These are phyloP conservation scores for Gossypium herbaceum DNA, from an alignment of 345 rosid species.

Conservation along the genomic window DNA sequence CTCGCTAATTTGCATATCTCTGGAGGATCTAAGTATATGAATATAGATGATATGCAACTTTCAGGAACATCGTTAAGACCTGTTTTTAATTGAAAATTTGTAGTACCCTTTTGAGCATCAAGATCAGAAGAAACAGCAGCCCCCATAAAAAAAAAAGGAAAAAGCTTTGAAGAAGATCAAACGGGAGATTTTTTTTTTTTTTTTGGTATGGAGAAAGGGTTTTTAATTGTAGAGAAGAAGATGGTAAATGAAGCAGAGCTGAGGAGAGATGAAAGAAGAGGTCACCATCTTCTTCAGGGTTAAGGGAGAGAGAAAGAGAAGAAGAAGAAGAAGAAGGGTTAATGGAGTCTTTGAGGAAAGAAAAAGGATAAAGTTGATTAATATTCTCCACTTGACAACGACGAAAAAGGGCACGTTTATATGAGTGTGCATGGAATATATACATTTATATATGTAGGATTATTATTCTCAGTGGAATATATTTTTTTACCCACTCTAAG, in stretches of 20 bases:
- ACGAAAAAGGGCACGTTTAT: constrained; percentile 15
- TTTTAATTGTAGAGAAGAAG: constrained; percentile 56
- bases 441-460: no score
- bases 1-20: constrained; percentile 70
- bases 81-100: constrained; percentile 6
- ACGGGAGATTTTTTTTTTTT: not conserved
- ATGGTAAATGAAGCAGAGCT: constrained; percentile 30
- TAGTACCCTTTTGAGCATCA: not conserved
- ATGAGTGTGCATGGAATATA: constrained; percentile 22
- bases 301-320: constrained; percentile 13
- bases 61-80: constrained; percentile 69
- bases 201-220: constrained; percentile 2
- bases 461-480: no score
- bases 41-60: constrained; percentile 57
- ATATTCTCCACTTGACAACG: constrained; percentile 2
- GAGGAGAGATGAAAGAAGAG: constrained; percentile 42
- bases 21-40: constrained; percentile 68
- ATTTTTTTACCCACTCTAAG: no score
- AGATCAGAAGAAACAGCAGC: constrained; percentile 52
- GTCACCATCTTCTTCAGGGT: constrained; percentile 38
- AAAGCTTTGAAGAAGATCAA: not conserved
- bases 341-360: constrained; percentile 8
- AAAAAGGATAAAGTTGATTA: constrained; percentile 12
- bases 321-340: not conserved
- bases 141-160: constrained; percentile 48